phyloP scores from a whole-genome alignment of 108 stramenopile species.

The Skeletonema menzelii region DNA sequence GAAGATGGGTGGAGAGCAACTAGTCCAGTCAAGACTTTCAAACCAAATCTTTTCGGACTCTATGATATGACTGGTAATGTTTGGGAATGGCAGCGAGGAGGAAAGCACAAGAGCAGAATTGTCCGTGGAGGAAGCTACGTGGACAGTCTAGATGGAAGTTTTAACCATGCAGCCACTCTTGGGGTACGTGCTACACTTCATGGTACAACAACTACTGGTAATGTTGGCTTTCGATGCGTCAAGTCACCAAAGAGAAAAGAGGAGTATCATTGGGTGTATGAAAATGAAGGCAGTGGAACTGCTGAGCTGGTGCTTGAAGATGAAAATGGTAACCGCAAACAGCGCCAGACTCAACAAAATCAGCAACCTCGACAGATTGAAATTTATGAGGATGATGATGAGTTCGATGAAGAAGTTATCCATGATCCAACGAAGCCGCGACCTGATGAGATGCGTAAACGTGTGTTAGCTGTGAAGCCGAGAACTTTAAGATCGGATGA shows the following conservation, averaged over 20 bases:
- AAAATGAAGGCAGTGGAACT: slow-evolving; percentile 65
- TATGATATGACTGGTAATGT: slow-evolving; percentile 93
- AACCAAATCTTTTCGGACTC: slow-evolving; percentile 84
- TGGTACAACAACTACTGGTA: slow-evolving; percentile 83
- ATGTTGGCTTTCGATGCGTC: slow-evolving; percentile 87
- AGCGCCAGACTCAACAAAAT: slow-evolving; percentile 36
- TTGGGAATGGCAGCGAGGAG: slow-evolving; percentile 94
- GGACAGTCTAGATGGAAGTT: slow-evolving; percentile 79
- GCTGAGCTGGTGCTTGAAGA: slow-evolving; percentile 65
- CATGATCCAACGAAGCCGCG: slow-evolving; percentile 44
- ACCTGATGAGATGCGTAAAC: slow-evolving; percentile 39
- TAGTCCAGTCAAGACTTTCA: slow-evolving; percentile 79
- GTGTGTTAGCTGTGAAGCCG: slow-evolving; percentile 46
- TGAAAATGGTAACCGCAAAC: slow-evolving; percentile 59
- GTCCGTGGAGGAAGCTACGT: slow-evolving; percentile 89
- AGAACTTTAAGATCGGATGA: slow-evolving; percentile 45
- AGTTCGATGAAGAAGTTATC: slow-evolving; percentile 44
- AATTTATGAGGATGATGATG: slow-evolving; percentile 42
- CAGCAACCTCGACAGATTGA: slow-evolving; percentile 55
- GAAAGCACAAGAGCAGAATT: slow-evolving; percentile 84
- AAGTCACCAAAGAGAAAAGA: slow-evolving; percentile 68
- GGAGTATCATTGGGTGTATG: slow-evolving; percentile 75
- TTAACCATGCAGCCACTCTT: slow-evolving; percentile 86
- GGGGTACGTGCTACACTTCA: slow-evolving; percentile 80
- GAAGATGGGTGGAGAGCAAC: slow-evolving; percentile 86